A percentile compares a stretch with the other conserved stretches of the same genome.
Evolutionary conservation across 352 stramenopile species (phyloP).

Genomic region (Phytophthora pseudosyringae): DNA sequence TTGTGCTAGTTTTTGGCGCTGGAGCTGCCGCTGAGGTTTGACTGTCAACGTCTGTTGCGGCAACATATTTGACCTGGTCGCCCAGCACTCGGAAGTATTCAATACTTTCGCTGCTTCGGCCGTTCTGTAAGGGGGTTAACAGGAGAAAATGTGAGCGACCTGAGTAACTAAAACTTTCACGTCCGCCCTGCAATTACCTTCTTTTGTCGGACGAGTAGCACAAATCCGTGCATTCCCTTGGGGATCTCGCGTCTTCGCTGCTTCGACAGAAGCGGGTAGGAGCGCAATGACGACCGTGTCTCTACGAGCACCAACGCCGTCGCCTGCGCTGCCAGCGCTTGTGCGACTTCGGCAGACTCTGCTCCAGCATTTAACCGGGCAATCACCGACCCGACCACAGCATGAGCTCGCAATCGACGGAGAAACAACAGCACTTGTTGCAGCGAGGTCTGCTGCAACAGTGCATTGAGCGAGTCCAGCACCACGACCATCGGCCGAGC

Average conservation of each 20-base stretch:
- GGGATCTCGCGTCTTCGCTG: conserved; percentile 69
- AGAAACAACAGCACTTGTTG: conserved; percentile 54
- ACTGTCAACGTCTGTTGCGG: conserved; percentile 7
- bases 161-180: not conserved
- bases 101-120: conserved; percentile 64
- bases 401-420: conserved; percentile 35
- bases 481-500: conserved; percentile 57
- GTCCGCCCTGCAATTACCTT: conserved; percentile 42
- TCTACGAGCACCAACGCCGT: conserved; percentile 66
- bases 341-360: conserved; percentile 19
- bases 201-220: conserved; percentile 66
- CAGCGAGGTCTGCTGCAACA: conserved; percentile 61
- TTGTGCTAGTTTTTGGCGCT: conserved; percentile 1
- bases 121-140: conserved; percentile 50
- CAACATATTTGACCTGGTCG: conserved; percentile 37
- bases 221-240: conserved; percentile 60
- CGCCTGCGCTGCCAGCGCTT: conserved; percentile 45
- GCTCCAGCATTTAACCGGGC: conserved; percentile 52
- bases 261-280: conserved; percentile 66
- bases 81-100: conserved; percentile 62
- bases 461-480: conserved; percentile 69
- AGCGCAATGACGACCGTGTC: conserved; percentile 54
- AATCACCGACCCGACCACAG: conserved; percentile 52
- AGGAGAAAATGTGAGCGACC: conserved; percentile 12
- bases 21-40: not conserved